Percentiles rank a stretch among this genome's conserved stretches.
Evolutionary conservation across 2,329 filamentous ascomycete species (phyloP).

Genomic region (Epichloe baconii): DNA sequence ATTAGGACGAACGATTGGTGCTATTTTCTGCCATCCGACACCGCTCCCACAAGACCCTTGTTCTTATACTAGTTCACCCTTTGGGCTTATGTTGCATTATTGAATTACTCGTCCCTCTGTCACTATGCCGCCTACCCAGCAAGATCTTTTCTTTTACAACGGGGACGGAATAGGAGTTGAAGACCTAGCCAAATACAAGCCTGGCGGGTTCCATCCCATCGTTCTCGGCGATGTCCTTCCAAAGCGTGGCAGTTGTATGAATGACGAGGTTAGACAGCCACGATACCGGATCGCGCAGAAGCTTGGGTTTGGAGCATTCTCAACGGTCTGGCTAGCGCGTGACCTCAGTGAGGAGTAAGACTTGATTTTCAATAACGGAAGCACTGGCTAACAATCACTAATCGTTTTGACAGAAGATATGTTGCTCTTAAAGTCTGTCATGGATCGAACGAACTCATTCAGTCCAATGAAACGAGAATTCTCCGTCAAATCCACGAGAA

Average conservation of each 20-base stretch:
- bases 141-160: no score
- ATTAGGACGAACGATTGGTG: no score
- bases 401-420: background rate
- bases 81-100: no score
- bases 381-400: background rate
- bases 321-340: slow-evolving; percentile 2
- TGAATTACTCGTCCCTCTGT: no score
- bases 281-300: slow-evolving; percentile 4
- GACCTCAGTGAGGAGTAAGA: background rate
- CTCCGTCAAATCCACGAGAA: background rate
- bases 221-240: slow-evolving; percentile 3
- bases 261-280: background rate
- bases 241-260: background rate
- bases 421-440: background rate
- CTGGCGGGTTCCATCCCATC: background rate
- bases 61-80: no score
- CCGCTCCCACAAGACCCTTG: no score
- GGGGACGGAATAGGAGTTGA: no score
- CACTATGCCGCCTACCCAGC: no score
- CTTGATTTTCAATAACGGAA: no score
- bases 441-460: background rate
- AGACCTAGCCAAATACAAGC: no score
- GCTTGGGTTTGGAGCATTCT: slow-evolving; percentile 3
- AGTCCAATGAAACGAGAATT: background rate
- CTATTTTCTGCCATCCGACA: no score